Base-by-base conservation (phyloP, 352 stramenopile genomes). In the Hyaloperonospora arabidopsidis region DNA sequence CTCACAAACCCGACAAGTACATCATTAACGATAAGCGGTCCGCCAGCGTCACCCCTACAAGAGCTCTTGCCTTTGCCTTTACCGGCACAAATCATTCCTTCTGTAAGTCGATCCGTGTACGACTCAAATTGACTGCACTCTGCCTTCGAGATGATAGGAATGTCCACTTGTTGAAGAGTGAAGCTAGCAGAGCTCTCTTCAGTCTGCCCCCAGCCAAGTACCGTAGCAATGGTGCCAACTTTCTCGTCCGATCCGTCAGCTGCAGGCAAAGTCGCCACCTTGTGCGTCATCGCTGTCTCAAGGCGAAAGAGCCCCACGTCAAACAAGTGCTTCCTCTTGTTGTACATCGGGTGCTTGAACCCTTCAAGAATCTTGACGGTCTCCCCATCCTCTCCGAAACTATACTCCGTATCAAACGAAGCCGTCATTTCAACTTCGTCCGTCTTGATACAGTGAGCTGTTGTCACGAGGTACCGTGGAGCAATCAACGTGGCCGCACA, bases 401-500 rank as follows among this genome's bases (percentile, higher is more conserved):
- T 54, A 52, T 58, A 60, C 14, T 49, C 47, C 4, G 61, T 61
- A 34, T 59, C 61, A 21, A 67, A 61, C 2, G 61, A 72, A 18
- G 61, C 61, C 14, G 55, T 58, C 62, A 67, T 67, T 2, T 21
- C 28, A 6, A 63, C 52, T 21, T 64, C 32, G 45, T 68, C 29
- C n/a, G 63, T 71, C 62, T 63, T 70, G 53, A 87, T 58, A 56
- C 80, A 91, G 56, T 89, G 78, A 0, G 74, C 80, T 0, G 78
- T 75, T 22, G 78, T 91, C 28, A 88, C 40, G 5, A 91, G 70
- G 59, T 86, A 87, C 54, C 76, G 64, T 18, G 73, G 54, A 1
- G 78, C 61, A 22, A 91, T 70, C 2, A 91, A 69, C 53, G 74
- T 68, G 29, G 70, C 80, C 19, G 71, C 74, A 43, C 80, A 91